Conservation (phyloP, 352 stramenopile genomes). For the Pythium apleroticum region DNA sequence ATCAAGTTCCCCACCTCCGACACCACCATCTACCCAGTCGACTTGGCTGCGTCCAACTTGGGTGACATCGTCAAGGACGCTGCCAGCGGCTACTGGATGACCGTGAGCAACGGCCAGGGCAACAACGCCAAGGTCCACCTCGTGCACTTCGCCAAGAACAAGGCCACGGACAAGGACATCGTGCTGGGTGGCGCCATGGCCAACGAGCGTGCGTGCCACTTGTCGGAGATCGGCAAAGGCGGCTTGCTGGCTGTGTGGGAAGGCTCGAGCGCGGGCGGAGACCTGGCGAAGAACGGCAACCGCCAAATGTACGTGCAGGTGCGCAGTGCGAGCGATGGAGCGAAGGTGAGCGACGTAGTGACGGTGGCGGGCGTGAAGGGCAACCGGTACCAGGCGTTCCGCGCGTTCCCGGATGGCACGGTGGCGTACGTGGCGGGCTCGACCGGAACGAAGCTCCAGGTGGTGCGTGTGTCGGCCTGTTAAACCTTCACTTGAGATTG, state of each 20-base stretch:
- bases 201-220: conserved; percentile 54
- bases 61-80: conserved; percentile 49
- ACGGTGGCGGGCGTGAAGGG: conserved; percentile 47
- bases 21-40: conserved; percentile 58
- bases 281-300: conserved; percentile 29
- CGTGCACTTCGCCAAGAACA: conserved; percentile 55
- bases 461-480: conserved; percentile 51
- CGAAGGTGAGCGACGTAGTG: conserved; percentile 43
- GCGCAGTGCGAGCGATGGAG: conserved; percentile 38
- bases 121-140: conserved; percentile 54
- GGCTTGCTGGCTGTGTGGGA: conserved; percentile 54
- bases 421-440: conserved; percentile 53
- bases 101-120: conserved; percentile 51
- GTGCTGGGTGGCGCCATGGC: conserved; percentile 42
- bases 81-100: conserved; percentile 60
- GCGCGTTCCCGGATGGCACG: conserved; percentile 45
- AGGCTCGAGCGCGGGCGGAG: conserved; percentile 37
- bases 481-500: conserved; percentile 21
- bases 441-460: conserved; percentile 40
- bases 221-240: conserved; percentile 39
- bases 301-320: conserved; percentile 56
- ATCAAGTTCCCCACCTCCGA: conserved; percentile 62
- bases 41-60: conserved; percentile 46
- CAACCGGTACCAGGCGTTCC: conserved; percentile 68
- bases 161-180: conserved; percentile 47